A percentile compares a stretch with the other conserved stretches of the same genome.
phyloP scores from a whole-genome alignment of 352 stramenopile species.

The Phytophthora europaea region DNA sequence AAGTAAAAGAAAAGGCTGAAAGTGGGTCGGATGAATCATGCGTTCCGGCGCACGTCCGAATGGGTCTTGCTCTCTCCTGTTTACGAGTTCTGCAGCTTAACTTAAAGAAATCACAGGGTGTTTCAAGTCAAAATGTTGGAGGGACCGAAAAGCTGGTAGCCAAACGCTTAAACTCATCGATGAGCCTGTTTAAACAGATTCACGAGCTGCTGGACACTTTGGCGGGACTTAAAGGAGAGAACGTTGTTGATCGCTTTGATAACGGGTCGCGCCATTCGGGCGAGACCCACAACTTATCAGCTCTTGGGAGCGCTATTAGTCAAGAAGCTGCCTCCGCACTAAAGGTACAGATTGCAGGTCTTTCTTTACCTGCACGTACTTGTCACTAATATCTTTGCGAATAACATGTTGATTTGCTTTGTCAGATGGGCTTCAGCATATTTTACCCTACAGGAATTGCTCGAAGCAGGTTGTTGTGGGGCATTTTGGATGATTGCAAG shows the following conservation, averaged over 20 bases:
- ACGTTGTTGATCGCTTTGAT: constrained; percentile 16
- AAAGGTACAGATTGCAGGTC: constrained; percentile 38
- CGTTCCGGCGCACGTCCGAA: constrained; percentile 21
- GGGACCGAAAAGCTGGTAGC: background rate
- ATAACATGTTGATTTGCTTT: background rate
- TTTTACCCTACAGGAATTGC: constrained; percentile 51
- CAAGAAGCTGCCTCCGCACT: constrained; percentile 53
- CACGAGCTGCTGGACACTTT: constrained; percentile 34
- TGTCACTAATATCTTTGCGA: background rate
- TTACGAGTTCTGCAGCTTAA: constrained; percentile 61
- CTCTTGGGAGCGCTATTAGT: constrained; percentile 37
- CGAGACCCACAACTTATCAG: constrained; percentile 2
- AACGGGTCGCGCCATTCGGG: background rate
- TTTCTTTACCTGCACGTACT: background rate
- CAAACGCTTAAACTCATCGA: background rate
- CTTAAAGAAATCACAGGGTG: constrained; percentile 35
- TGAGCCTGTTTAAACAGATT: constrained; percentile 22
- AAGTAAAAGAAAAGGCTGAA: constrained; percentile 11
- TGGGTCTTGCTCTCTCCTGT: constrained; percentile 47
- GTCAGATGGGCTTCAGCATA: constrained; percentile 55
- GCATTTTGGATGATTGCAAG: constrained; percentile 30
- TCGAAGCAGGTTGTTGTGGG: constrained; percentile 28
- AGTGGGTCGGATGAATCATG: background rate
- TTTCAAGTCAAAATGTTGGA: background rate
- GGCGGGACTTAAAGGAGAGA: constrained; percentile 5